These are phyloP conservation scores for Ogataea populi-albae DNA, from an alignment of 805 yeast genomes.

Conservation along the genomic window DNA sequence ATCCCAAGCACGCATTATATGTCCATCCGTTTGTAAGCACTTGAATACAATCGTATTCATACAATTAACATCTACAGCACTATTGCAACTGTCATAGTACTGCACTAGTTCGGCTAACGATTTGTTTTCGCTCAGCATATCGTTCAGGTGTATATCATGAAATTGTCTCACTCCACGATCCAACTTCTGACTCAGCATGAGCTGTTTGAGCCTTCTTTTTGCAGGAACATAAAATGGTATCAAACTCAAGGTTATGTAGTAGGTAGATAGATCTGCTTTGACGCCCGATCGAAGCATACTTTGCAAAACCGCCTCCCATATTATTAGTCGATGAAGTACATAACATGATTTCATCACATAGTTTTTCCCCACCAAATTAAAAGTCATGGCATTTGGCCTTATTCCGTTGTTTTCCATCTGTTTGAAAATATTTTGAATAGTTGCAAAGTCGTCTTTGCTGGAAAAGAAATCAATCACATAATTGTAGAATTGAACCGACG, in stretches of 20 bases:
- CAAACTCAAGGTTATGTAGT: conserved; percentile 19
- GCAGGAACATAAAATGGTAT: conserved; percentile 16
- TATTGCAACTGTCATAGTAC: conserved; percentile 10
- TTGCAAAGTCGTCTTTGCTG: conserved; percentile 36
- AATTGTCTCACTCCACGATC: conserved; percentile 12
- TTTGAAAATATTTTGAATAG: conserved; percentile 37
- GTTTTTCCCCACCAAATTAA: conserved; percentile 23
- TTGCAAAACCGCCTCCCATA: conserved; percentile 16
- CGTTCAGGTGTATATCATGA: conserved; percentile 16
- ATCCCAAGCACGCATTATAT: conserved; percentile 20
- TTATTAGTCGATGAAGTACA: conserved; percentile 15
- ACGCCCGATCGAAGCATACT: conserved; percentile 14
- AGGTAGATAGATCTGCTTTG: conserved; percentile 20
- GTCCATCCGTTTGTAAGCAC: conserved; percentile 6
- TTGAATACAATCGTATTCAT: conserved; percentile 23
- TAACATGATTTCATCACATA: conserved; percentile 11
- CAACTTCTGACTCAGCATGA: conserved; percentile 11
- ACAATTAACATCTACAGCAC: conserved; percentile 17
- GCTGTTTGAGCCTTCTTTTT: conserved; percentile 12
- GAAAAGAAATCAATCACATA: conserved; percentile 36
- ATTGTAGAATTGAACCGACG: conserved; percentile 12
- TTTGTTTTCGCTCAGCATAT: conserved; percentile 14
- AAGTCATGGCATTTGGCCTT: conserved; percentile 20
- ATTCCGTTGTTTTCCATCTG: conserved; percentile 33
- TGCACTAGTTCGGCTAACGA: conserved; percentile 12